Conservation (phyloP, 352 stramenopile species). For the Elongisporangium undulatum region DNA sequence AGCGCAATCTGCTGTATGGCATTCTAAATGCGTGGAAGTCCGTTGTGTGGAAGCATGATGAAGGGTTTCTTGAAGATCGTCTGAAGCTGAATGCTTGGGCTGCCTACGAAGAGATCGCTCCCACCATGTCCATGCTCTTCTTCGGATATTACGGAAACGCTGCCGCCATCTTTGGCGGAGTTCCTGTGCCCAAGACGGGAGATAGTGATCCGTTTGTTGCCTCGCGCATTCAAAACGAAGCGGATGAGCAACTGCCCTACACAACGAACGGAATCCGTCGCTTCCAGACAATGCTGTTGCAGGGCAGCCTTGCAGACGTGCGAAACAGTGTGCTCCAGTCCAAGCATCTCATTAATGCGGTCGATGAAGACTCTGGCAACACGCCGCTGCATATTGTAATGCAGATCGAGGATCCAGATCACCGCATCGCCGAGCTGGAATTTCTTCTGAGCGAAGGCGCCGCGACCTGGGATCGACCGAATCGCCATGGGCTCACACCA, state of each 20-base stretch:
- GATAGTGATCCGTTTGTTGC: slow-evolving; percentile 8
- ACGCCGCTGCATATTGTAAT: slow-evolving; percentile 49
- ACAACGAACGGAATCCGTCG: slow-evolving; percentile 23
- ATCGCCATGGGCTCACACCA: slow-evolving; percentile 50
- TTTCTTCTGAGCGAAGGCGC: slow-evolving; percentile 61
- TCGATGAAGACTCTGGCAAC: slow-evolving; percentile 48
- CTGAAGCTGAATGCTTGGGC: slow-evolving; percentile 56
- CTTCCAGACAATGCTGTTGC: slow-evolving; percentile 38
- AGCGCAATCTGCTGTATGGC: slow-evolving; percentile 35
- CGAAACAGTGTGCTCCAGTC: slow-evolving; percentile 40
- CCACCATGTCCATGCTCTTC: slow-evolving; percentile 57
- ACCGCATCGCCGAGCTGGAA: slow-evolving; percentile 35
- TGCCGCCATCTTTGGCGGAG: slow-evolving; percentile 47
- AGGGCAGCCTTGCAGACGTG: slow-evolving; percentile 52
- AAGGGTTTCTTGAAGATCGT: slow-evolving; percentile 52
- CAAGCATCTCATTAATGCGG: slow-evolving; percentile 48
- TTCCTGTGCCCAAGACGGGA: slow-evolving; percentile 3
- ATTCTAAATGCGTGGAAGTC: slow-evolving; percentile 59
- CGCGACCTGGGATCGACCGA: slow-evolving; percentile 28
- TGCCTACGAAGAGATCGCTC: slow-evolving; percentile 44
- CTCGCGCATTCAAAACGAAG: slow-evolving; percentile 2
- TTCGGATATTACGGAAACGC: slow-evolving; percentile 56
- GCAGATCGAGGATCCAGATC: slow-evolving; percentile 43
- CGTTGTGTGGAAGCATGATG: slow-evolving; percentile 54
- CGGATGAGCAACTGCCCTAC: slow-evolving; percentile 8